Percentiles rank a stretch among this genome's conserved stretches.
Conservation (phyloP, 441 rosid species). For the Heliophila coronopifolia region DNA sequence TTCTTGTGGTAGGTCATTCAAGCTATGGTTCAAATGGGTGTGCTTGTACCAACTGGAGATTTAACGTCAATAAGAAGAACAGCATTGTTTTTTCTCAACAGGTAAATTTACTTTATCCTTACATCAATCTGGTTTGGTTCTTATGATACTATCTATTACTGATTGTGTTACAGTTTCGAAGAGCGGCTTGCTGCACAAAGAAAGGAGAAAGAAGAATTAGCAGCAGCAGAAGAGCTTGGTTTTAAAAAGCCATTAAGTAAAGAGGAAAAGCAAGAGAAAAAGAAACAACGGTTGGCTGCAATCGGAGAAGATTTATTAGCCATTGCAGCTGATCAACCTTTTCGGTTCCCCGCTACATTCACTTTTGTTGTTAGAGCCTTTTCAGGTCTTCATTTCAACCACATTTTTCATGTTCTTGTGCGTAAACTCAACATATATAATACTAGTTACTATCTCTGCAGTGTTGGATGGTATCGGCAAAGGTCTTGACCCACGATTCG, state of each 20-base stretch:
- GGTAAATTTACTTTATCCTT: slow-evolving; percentile 36
- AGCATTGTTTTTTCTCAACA: slow-evolving; percentile 86
- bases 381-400: slow-evolving; percentile 52
- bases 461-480: slow-evolving; percentile 98
- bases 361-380: slow-evolving; percentile 99
- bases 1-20: slow-evolving; percentile 62
- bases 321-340: slow-evolving; percentile 97
- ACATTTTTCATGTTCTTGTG: neutral
- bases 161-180: slow-evolving; percentile 59
- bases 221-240: slow-evolving; percentile 62
- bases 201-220: slow-evolving; percentile 83
- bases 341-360: slow-evolving; percentile 95
- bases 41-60: slow-evolving; percentile 98
- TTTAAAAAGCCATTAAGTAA: slow-evolving; percentile 79
- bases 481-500: slow-evolving; percentile 97
- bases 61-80: slow-evolving; percentile 93
- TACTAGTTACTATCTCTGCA: slow-evolving; percentile 32
- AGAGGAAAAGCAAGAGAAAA: slow-evolving; percentile 89
- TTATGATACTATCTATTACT: neutral
- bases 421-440: neutral
- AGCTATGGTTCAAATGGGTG: slow-evolving; percentile 98
- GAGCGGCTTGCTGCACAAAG: slow-evolving; percentile 93
- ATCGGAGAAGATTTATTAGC: slow-evolving; percentile 95
- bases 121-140: neutral
- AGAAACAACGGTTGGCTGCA: slow-evolving; percentile 96